Conservation (phyloP, 2,329 filamentous ascomycete genomes). For the Pseudocercospora cruenta region DNA sequence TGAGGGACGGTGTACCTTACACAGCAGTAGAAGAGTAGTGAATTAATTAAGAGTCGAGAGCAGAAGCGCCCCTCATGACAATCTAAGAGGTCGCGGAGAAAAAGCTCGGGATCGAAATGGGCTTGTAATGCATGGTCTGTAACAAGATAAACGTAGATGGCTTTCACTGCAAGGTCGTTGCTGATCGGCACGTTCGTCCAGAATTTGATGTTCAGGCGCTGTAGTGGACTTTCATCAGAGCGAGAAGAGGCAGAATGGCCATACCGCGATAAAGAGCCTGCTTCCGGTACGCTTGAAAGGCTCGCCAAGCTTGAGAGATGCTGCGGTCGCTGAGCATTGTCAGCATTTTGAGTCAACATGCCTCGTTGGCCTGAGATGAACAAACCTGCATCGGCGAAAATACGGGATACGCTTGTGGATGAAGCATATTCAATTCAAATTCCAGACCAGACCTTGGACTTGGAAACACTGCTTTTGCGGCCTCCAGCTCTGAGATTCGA, state of each 20-base stretch:
- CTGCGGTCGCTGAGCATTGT: background rate
- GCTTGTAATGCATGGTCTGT: conserved; percentile 11
- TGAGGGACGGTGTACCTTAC: background rate
- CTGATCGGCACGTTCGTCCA: conserved; percentile 13
- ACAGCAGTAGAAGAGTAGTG: conserved; percentile 11
- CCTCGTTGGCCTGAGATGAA: background rate
- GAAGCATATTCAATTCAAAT: conserved; percentile 12
- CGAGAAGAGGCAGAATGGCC: background rate
- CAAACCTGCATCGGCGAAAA: conserved; percentile 1
- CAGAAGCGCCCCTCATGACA: conserved; percentile 1
- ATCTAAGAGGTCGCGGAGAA: conserved; percentile 1
- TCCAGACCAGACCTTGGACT: conserved; percentile 9
- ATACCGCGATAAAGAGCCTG: background rate
- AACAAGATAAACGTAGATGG: conserved; percentile 3
- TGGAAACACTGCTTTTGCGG: conserved; percentile 10
- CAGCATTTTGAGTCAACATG: background rate
- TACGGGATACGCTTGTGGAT: conserved; percentile 7
- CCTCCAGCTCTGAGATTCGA: conserved; percentile 10
- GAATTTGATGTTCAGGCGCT: background rate
- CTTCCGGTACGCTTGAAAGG: background rate
- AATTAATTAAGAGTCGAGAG: conserved; percentile 6
- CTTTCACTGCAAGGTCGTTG: background rate
- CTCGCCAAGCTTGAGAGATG: background rate
- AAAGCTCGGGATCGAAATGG: conserved; percentile 6
- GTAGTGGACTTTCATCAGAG: background rate